Evolutionary conservation across 331 rosid genomes (phyloP), one percentile per base, ranked within the genome.

Genomic region (Quercus phellos): DNA sequence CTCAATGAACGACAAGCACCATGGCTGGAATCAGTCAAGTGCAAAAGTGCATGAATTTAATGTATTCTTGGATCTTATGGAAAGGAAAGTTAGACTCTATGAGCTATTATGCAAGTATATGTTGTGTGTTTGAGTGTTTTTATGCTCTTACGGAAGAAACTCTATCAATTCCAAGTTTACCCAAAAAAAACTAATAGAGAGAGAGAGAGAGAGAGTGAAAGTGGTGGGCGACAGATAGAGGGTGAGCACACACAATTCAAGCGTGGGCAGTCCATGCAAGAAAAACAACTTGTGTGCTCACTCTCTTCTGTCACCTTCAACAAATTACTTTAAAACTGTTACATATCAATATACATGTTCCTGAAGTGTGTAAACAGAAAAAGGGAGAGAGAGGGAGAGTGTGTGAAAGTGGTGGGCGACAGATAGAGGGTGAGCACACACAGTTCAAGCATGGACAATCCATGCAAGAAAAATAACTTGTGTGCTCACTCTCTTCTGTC

Each of bases 401-500:
- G 9, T 4, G 30, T 4, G 29, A 22, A 9, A 26, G 26, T 6
- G 66, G 55, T 16, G 32, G 68, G 75, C 24, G 87, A 84, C 82
- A 68, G 77, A 74, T 11, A 84, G 80, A 80, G 85, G 55, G 68
- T 8, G 6, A 69, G 77, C 87, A 80, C 87, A 16, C 71, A 74
- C 7, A 77, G 69, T 68, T 80, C 84, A n/a, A 7, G 78, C 85
- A 55, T 58, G 79, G 29, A 70, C 27, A n/a, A 0, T 74, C 21
- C 70, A 76, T 73, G 87, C 74, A 73, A 77, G 82, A 80, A 84
- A 84, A 68, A 32, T 32, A 64, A 74, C 68, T 73, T 68, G 74
- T 24, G 80, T 84, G 87, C 84, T 70, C 87, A 29, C 87, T 80
- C 75, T 84, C 82, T 80, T 80, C 87, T 84, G 87, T 84, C 82